Evolutionary conservation across 176 grass and related monocot species (phyloP).

Genomic region (Cocos nucifera): DNA sequence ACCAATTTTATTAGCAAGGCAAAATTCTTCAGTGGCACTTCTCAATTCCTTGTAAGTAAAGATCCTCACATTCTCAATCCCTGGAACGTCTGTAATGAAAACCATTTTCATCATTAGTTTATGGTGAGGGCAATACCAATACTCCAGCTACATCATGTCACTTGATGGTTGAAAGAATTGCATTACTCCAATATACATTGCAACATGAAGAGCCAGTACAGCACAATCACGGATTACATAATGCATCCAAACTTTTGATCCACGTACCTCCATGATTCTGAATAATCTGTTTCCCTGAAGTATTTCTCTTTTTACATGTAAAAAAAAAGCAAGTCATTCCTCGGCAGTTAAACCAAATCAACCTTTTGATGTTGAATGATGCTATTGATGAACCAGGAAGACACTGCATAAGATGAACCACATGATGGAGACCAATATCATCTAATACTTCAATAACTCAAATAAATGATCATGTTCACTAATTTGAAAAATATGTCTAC

Average conservation of each 20-base stretch:
- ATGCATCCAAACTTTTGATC: not conserved
- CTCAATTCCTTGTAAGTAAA: slow-evolving; percentile 64
- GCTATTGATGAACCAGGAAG: not conserved
- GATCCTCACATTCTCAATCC: slow-evolving; percentile 43
- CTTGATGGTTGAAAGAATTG: too few relatives aligned
- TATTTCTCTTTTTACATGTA: not conserved
- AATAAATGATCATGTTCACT: too few relatives aligned
- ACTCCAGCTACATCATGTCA: too few relatives aligned
- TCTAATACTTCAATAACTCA: too few relatives aligned
- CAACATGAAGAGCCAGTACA: too few relatives aligned
- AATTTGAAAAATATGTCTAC: too few relatives aligned
- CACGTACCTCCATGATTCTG: slow-evolving; percentile 9
- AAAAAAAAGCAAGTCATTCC: slow-evolving; percentile 17
- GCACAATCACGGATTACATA: too few relatives aligned
- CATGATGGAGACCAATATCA: too few relatives aligned
- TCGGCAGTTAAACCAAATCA: not conserved
- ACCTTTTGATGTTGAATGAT: not conserved
- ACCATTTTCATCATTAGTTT: not conserved
- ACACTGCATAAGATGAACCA: too few relatives aligned
- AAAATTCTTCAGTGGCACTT: slow-evolving; percentile 66
- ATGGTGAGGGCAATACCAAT: too few relatives aligned
- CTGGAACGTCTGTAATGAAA: slow-evolving; percentile 24
- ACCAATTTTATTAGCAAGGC: slow-evolving; percentile 51
- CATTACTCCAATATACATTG: too few relatives aligned
- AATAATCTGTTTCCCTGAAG: not conserved